Evolutionary conservation across 768 basidiomycete species (phyloP), one percentile per base, ranked within the genome.

Genomic region (Russula brevipes): DNA sequence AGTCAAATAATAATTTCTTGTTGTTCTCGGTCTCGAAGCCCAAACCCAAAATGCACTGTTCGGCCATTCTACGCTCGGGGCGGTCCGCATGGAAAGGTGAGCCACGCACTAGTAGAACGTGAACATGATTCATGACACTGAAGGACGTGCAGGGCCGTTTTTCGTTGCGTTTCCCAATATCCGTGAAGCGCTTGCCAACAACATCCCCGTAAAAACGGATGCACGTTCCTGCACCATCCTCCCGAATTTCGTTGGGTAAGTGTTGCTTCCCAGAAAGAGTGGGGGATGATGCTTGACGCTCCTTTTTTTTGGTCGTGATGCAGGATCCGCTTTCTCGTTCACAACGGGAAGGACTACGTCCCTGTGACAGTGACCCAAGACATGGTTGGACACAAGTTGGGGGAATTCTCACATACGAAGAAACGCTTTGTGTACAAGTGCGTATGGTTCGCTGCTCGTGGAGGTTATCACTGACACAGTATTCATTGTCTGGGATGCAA

Each of bases 351-450:
- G 75, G 85, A 91, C 69, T 96, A 93, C 73, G 61, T 87, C 5
- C 94, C 94, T 0, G 88, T 99, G 45, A 75, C 81, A 49, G 81
- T 99, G 67, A 94, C 91, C 4, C 92, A 95, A 73, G 96, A 98
- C 74, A 98, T 98, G 96, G 93, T 99, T 1, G 96, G 96, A 0
- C 95, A 99, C 74, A 99, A 99, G 74, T 76, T 98, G 57, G 96
- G 96, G 57, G 94, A 98, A 79, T 98, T 98, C 74, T 78, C 93
- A 45, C 84, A 87, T 68, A 98, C 95, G 41, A 87, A 88, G 77
- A 94, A 93, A 75, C 83, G 83, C 59, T 95, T 94, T 74, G 82
- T 79, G 38, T 94, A 86, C 78, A 89, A 85, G 94, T 94, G 72
- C 72, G 91, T 85, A 44, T 51, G 59, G 64, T 54, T 60, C 36